Evolutionary conservation across 345 rosid genomes (phyloP).

Genomic region (Excoecaria cochinchinensis): DNA sequence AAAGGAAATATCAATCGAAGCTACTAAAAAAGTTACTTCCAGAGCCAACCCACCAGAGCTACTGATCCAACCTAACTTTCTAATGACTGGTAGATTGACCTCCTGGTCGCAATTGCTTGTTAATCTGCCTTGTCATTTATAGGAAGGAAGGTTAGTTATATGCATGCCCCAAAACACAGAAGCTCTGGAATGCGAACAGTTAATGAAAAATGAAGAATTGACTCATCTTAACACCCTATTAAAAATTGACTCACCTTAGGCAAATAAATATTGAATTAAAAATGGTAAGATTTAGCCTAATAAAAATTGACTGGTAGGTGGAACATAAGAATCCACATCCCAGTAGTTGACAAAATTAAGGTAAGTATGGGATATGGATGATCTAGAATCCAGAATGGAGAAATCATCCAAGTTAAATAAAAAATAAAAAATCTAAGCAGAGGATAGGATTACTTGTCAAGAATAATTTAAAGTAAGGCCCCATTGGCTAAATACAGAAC

Average conservation of each 20-base stretch:
- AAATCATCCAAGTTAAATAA: not conserved
- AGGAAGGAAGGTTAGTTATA: not conserved
- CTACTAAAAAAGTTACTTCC: conserved; percentile 2
- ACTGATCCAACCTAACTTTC: conserved; percentile 65
- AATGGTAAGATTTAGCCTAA: not conserved
- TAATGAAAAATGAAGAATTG: not conserved
- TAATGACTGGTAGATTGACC: conserved; percentile 21
- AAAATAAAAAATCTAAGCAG: not conserved
- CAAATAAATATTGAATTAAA: not conserved
- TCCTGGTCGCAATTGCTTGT: not conserved
- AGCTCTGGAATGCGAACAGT: not conserved
- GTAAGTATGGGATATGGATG: not conserved
- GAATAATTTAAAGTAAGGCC: not conserved
- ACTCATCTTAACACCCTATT: not conserved
- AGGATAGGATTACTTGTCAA: not conserved
- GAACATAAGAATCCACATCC: not conserved
- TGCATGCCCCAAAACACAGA: not conserved
- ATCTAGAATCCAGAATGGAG: not conserved
- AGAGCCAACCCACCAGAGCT: conserved; percentile 22
- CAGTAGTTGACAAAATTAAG: not conserved
- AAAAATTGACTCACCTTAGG: not conserved
- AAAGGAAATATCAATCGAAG: conserved; percentile 2
- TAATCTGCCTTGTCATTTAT: not conserved
- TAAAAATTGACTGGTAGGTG: conserved; percentile 21
- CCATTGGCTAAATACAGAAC: not conserved